phyloP scores from a whole-genome alignment of 495 filamentous ascomycete genomes.

The Aspergillus nidulans region DNA sequence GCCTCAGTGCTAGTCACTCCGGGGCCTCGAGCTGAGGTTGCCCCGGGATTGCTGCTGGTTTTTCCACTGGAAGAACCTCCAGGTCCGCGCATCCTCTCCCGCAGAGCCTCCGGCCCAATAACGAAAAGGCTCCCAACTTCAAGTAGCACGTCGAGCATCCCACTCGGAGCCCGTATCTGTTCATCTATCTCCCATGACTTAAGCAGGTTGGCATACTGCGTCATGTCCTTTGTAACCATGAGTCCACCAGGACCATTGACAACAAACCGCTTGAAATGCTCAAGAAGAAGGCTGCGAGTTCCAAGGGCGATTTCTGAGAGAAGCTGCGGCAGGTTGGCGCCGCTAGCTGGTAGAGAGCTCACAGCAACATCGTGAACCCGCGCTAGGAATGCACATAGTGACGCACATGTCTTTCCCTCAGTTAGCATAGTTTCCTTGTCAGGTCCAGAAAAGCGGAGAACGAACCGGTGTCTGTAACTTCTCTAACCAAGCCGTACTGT shows the following conservation, averaged over 20 bases:
- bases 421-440: background rate
- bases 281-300: slow-evolving; percentile 70
- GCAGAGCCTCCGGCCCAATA: slow-evolving; percentile 81
- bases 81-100: slow-evolving; percentile 65
- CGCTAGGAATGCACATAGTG: slow-evolving; percentile 71
- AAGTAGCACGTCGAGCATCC: slow-evolving; percentile 73
- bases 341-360: slow-evolving; percentile 65
- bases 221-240: slow-evolving; percentile 94
- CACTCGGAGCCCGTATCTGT: slow-evolving; percentile 48
- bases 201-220: slow-evolving; percentile 79
- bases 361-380: slow-evolving; percentile 56
- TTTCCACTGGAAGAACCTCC: slow-evolving; percentile 26
- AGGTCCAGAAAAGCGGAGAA: background rate
- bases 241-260: slow-evolving; percentile 89
- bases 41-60: slow-evolving; percentile 14
- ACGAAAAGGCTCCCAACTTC: slow-evolving; percentile 98
- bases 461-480: slow-evolving; percentile 72
- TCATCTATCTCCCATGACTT: slow-evolving; percentile 77
- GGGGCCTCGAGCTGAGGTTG: slow-evolving; percentile 21
- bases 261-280: slow-evolving; percentile 89
- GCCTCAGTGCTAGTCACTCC: slow-evolving; percentile 31
- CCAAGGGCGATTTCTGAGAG: slow-evolving; percentile 80
- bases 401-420: slow-evolving; percentile 58
- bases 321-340: slow-evolving; percentile 71
- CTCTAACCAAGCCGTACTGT: slow-evolving; percentile 68